These are phyloP conservation scores for Niebla homalea DNA, from an alignment of 495 filamentous ascomycete species.

Conservation along the genomic window DNA sequence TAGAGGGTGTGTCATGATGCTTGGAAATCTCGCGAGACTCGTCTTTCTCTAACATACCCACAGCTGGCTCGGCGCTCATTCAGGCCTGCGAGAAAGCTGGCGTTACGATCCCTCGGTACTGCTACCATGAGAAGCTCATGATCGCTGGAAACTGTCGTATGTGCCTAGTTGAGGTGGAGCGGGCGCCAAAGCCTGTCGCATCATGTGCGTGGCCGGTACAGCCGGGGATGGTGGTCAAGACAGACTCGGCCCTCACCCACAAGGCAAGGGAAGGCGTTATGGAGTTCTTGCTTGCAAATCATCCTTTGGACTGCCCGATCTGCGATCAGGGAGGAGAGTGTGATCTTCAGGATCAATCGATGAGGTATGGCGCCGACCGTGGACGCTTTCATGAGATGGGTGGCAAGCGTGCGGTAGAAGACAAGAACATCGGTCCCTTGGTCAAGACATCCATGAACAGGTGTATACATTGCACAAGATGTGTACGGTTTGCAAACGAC, in stretches of 20 bases:
- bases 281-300: conserved; percentile 96
- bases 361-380: conserved; percentile 93
- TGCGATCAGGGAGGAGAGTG: conserved; percentile 98
- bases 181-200: conserved; percentile 88
- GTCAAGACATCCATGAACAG: conserved; percentile 99
- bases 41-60: background rate
- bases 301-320: conserved; percentile 93
- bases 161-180: conserved; percentile 97
- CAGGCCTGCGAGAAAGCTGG: conserved; percentile 99
- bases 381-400: conserved; percentile 90
- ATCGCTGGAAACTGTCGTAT: conserved; percentile 99
- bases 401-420: conserved; percentile 94
- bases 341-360: conserved; percentile 96
- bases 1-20: conserved; percentile 55
- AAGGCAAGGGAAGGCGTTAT: conserved; percentile 97
- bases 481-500: conserved; percentile 95
- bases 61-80: conserved; percentile 79
- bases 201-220: conserved; percentile 99
- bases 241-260: conserved; percentile 85
- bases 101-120: conserved; percentile 86
- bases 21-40: background rate
- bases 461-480: conserved; percentile 97
- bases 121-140: conserved; percentile 99
- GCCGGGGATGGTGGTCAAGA: conserved; percentile 97
- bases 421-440: conserved; percentile 98